phyloP scores from a whole-genome alignment of 257 asterid species.

The Cruciata laevipes region DNA sequence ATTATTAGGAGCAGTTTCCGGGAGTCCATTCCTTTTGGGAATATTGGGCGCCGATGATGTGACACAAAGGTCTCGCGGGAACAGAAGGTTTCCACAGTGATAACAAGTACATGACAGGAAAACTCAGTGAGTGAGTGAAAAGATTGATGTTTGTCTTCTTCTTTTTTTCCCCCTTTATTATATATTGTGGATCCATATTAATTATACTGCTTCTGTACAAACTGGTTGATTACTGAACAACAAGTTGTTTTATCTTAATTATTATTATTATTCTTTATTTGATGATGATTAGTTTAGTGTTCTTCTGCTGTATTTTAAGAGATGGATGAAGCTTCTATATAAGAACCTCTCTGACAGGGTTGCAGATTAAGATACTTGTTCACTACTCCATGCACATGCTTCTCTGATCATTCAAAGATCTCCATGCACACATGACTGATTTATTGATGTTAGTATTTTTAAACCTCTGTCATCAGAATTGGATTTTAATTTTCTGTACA shows the following conservation, averaged over 20 bases:
- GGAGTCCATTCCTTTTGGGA: constrained; percentile 30
- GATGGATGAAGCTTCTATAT: background rate
- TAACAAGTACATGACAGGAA: constrained; percentile 49
- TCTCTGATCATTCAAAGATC: background rate
- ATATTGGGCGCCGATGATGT: constrained; percentile 45
- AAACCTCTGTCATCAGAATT: background rate
- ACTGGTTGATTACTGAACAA: too few relatives aligned
- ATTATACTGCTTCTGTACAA: too few relatives aligned
- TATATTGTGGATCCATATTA: background rate
- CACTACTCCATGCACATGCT: background rate
- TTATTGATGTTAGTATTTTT: too few relatives aligned
- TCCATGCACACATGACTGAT: background rate
- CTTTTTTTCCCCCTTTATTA: background rate
- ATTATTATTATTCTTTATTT: background rate
- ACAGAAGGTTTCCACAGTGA: constrained; percentile 67
- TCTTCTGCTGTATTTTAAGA: too few relatives aligned
- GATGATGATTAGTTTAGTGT: too few relatives aligned
- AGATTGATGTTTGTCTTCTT: constrained; percentile 28
- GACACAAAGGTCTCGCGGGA: constrained; percentile 73
- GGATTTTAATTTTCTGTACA: background rate
- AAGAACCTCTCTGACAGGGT: background rate
- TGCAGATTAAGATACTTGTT: background rate
- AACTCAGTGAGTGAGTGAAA: constrained; percentile 36
- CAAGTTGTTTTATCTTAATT: too few relatives aligned
- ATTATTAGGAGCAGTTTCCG: constrained; percentile 32